Base-by-base conservation (phyloP, 1,284 basidiomycete genomes). In the Puccinia polysora region DNA sequence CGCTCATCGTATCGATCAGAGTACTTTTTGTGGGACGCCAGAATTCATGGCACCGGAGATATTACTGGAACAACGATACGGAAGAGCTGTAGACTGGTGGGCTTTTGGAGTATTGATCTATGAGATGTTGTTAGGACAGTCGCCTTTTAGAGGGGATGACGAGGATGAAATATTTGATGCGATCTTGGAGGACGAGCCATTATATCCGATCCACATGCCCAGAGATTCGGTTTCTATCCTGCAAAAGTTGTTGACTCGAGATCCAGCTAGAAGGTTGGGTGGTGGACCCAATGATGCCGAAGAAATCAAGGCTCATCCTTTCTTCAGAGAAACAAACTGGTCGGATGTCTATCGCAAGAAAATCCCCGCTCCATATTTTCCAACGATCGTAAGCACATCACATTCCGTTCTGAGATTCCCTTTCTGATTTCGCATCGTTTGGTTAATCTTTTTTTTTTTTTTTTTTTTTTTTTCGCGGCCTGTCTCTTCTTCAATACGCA, bases 11-110 rank as follows among this genome's bases (percentile, higher is more conserved):
- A n/a, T n/a, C n/a, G n/a, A n/a, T 45, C 47, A 71, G 68, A 91
- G 89, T 79, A 99, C 96, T 0, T 99, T 99, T 82, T 99, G 96
- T 82, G 96, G 96, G 71, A 99, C 96, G 47, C 96, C 96, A 0
- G 96, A 99, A 80, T 98, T 98, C 81, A 98, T 99, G 96, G 96
- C 96, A 43, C 96, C 96, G 5, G 96, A 99, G 90, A 98, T 99
- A 79, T 84, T 99, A 69, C 85, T 98, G 34, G 96, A 98, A 82
- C 95, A 98, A 82, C 89, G 93, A 69, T 99, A 99, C 78, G 93
- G 93, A 12, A 89, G 93, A 53, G 96, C 96, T 4, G 96, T 98
- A 63, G 96, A 99, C 79, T 99, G 96, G 96, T 99, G 96, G 96
- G 96, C 96, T 7, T 98, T 98, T 79, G 96, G 96, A 75, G 95